Evolutionary conservation across 2,329 filamentous ascomycete genomes (phyloP).

Genomic region (Curvularia sp.): DNA sequence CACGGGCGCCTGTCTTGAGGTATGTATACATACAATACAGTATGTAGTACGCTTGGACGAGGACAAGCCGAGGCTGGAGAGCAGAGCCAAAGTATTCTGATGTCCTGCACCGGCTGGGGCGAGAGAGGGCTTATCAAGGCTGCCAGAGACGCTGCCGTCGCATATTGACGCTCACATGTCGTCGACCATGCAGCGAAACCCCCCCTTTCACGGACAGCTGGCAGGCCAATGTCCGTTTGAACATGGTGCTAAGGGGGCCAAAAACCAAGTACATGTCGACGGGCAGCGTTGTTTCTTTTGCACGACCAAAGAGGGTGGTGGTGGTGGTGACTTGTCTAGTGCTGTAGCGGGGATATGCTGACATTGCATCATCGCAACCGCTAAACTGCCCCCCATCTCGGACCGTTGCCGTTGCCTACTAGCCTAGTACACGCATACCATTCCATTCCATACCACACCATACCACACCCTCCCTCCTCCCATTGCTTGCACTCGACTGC

Average conservation of each 20-base stretch:
- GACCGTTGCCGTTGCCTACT: not conserved
- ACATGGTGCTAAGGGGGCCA: not conserved
- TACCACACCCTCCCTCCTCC: slow-evolving; percentile 11
- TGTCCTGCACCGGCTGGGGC: not conserved
- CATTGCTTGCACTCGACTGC: not conserved
- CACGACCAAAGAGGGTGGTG: not conserved
- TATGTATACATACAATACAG: not conserved
- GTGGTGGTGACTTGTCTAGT: slow-evolving; percentile 1
- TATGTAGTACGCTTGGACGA: not conserved
- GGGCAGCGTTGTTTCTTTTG: slow-evolving; percentile 1
- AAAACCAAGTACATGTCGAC: slow-evolving; percentile 2
- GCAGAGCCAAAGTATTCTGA: slow-evolving; percentile 1
- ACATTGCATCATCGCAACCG: slow-evolving; percentile 1
- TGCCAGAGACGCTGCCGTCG: not conserved
- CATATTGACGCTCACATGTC: slow-evolving; percentile 1
- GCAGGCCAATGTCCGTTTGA: not conserved
- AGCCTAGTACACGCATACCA: not conserved
- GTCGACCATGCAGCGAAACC: not conserved
- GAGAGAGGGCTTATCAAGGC: not conserved
- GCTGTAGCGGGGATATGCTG: not conserved
- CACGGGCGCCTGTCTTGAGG: slow-evolving; percentile 1
- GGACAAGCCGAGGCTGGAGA: not conserved
- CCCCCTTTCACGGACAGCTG: slow-evolving; percentile 13
- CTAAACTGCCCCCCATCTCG: not conserved
- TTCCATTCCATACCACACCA: not conserved